Evolutionary conservation across 495 filamentous ascomycete genomes (phyloP), one percentile per base, ranked within the genome.

Genomic region (Stereocaulon alpinum): DNA sequence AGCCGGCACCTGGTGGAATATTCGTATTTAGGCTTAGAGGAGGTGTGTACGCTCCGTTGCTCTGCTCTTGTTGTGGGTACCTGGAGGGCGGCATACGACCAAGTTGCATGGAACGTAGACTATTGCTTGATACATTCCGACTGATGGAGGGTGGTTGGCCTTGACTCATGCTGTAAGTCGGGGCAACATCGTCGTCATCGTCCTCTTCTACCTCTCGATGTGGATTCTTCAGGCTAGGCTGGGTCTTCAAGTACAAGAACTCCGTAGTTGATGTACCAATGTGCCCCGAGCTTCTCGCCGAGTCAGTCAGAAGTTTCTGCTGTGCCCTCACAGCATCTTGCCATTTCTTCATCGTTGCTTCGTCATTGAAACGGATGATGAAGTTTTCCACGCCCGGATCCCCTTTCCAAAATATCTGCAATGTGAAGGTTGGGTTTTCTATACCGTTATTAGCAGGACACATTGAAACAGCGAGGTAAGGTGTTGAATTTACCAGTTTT

Each of bases 321-420:
- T 78, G 81, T 55, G 62, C 74, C 60, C 79, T 75, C 49, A 81
- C 79, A 56, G 77, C 75, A 60, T 75, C 70, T 59, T 87, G 84
- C 93, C 93, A 98, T 67, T 88, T 93, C 66, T 86, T 90, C 86
- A 97, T 91, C 17, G 75, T 81, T 56, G 93, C 87, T 71, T 98
- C 94, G 59, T 89, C 95, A 30, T 77, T 76, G 70, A 95, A 97
- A 60, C 86, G 85, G 66, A 98, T 94, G 66, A 91, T 82, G 69
- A 98, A 98, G 67, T 93, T 95, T 70, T 98, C 93, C 6, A 97
- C 91, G 0, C 89, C 88, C 5, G 91, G 88, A 64, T 98, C 93
- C 6, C 92, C 94, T 69, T 93, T 97, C 93, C 93, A 98, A 76
- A 89, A 97, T 50, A 98, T 97, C 69, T 97, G 93, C 44, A 96